Base-by-base conservation (phyloP, 2,329 filamentous ascomycete genomes). In the Gnomoniopsis smithogilvyi region DNA sequence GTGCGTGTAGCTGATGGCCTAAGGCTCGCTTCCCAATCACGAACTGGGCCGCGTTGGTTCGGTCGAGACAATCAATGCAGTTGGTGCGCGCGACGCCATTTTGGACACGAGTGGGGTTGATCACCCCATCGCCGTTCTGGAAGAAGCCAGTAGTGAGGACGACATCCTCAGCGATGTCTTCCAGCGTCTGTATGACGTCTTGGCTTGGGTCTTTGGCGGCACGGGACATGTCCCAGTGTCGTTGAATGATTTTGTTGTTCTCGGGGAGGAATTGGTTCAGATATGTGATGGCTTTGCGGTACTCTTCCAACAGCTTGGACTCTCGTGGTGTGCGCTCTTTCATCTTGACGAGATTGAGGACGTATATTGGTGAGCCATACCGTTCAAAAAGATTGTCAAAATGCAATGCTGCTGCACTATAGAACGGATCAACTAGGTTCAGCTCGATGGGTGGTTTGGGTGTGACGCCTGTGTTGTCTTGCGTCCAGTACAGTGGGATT, bases 201-300 rank as follows among this genome's bases (percentile, higher is more conserved):
- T 96, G 90, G 59, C 95, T 93, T 38, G 91, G 88, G 66, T 88
- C 86, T 74, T 99, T 99, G 19, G 94, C 92, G 6, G 95, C 94
- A 60, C 95, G 84, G 62, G 93, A 96, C 95, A 99, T 99, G 70
- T 99, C 95, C 86, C 95, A 99, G 3, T 94, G 92, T 67, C 95
- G 92, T 72, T 99, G 94, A 11, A 94, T 85, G 54, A 99, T 96
- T 70, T 91, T 92, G 69, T 93, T 91, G 58, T 87, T 88, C 2
- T 81, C 75, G 0, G 95, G 94, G 2, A 99, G 78, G 60, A 96
- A 96, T 69, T 98, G 94, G 65, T 98, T 99, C 51, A 99, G 85
- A 67, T 99, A 99, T 46, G 87, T 84, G 63, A 98, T 88, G 6
- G 92, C 92, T 65, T 90, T 85, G 3, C 92, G 92, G 70, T 92